Base-by-base conservation (phyloP, 1,139 yeast genomes). In the Blastobotrys proliferans region DNA sequence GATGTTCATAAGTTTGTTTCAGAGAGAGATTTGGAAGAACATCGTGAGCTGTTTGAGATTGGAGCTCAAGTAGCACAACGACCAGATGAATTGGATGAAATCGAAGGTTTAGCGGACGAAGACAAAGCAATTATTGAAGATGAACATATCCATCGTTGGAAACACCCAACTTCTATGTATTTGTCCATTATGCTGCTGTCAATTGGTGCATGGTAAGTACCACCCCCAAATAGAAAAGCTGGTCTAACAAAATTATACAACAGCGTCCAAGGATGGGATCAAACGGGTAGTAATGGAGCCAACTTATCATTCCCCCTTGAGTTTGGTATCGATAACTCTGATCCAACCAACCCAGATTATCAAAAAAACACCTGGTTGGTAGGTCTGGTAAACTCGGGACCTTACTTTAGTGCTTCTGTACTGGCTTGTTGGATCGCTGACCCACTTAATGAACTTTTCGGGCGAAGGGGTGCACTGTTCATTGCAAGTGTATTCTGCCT, bases 261-360 rank as follows among this genome's bases (percentile, higher is more conserved):
- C n/a, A n/a, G n/a, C 8, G 88, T 87, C 30, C 94, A 85, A 62
- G 95, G 95, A 57, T 85, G 86, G 86, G 95, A 86, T 63, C 94
- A 86, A 62, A 74, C 92, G 1, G 95, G 86, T 22, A 76, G 83
- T 47, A 84, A 84, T 56, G 95, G 95, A 52, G 95, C 95, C 11
- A 75, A 80, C 41, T 66, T 86, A 41, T 81, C 78, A 56, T 85
- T 80, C 63, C 88, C 92, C 2, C 53, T 55, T 2, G 72, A 67
- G 36, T 72, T 83, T 60, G 83, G 80, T 1, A 70, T 83, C 42
- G 66, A 62, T 14, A 51, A 55, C n/a, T 26, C 40, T 6, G 44
- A 43, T 21, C 47, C 51, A 8, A 27, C 38, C 13, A 33, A 37
- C 10, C 42, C 42, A 10, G 40, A 52, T 35, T 50, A 39, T 24